Evolutionary conservation across 202 grass and related monocot species (phyloP).

Genomic region (Carex arenaria): DNA sequence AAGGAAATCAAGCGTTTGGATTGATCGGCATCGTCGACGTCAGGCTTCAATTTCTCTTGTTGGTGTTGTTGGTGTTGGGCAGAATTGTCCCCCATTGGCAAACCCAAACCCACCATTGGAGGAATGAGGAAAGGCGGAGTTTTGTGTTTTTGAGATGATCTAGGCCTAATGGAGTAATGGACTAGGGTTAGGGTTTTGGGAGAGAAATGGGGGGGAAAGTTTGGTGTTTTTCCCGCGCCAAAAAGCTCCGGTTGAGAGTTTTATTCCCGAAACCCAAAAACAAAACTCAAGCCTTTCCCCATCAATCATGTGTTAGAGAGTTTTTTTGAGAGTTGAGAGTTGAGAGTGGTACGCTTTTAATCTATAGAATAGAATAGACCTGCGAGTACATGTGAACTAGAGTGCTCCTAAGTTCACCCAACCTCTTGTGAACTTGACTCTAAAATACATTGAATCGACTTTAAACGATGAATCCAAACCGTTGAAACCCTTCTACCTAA

Average conservation of each 20-base stretch:
- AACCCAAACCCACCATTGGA: slow-evolving; percentile 45
- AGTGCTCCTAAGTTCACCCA: too few species aligned
- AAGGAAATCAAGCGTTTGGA: slow-evolving; percentile 68
- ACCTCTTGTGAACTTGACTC: too few species aligned
- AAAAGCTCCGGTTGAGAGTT: too few species aligned
- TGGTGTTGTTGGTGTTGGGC: slow-evolving; percentile 32
- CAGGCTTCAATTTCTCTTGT: slow-evolving; percentile 32
- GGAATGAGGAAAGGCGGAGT: neutral
- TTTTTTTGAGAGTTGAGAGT: too few species aligned
- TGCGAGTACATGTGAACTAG: too few species aligned
- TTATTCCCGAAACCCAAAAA: neutral
- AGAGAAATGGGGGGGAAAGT: neutral
- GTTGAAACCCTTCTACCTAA: too few species aligned
- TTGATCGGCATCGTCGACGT: slow-evolving; percentile 36
- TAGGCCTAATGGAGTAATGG: neutral
- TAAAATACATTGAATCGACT: too few species aligned
- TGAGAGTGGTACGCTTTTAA: too few species aligned
- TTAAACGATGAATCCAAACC: too few species aligned
- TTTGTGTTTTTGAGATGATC: neutral
- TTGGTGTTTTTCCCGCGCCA: slow-evolving; percentile 18
- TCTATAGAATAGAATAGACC: too few species aligned
- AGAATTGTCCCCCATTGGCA: slow-evolving; percentile 45
- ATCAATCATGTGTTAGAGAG: too few species aligned
- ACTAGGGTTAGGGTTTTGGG: slow-evolving; percentile 17
- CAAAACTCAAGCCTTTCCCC: too few species aligned